Conservation (phyloP, 495 filamentous ascomycete genomes). For the Copromyces sp. region DNA sequence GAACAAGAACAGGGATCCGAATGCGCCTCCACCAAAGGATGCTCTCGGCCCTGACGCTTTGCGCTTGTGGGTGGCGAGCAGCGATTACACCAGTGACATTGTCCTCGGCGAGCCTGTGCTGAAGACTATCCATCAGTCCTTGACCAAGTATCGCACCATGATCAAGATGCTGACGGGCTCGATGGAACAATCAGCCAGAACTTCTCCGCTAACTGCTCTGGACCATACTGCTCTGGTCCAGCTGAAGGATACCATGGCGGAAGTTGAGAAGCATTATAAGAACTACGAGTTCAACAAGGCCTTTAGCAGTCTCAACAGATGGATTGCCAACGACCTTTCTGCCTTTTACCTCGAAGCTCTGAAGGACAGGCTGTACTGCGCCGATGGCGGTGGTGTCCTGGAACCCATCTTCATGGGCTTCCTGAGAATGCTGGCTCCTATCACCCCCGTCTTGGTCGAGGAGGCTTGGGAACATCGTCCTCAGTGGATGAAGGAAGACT, state of each 20-base stretch:
- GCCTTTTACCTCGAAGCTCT: conserved; percentile 87
- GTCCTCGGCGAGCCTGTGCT: conserved; percentile 66
- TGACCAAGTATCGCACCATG: conserved; percentile 79
- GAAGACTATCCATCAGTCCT: conserved; percentile 55
- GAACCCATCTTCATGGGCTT: conserved; percentile 60
- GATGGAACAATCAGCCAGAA: conserved; percentile 48
- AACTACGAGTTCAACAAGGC: conserved; percentile 78
- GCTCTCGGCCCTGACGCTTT: conserved; percentile 69
- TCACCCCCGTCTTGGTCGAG: conserved; percentile 76
- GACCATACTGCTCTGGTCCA: conserved; percentile 74
- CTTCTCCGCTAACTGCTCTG: conserved; percentile 37
- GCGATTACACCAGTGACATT: conserved; percentile 85
- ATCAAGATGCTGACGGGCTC: conserved; percentile 83
- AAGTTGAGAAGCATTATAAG: conserved; percentile 51
- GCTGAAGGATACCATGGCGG: conserved; percentile 48
- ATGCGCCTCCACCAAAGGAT: conserved; percentile 18
- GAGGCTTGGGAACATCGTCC: conserved; percentile 79
- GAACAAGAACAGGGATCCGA: conserved; percentile 18
- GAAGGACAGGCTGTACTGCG: conserved; percentile 86
- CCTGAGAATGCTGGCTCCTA: conserved; percentile 64
- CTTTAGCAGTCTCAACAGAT: conserved; percentile 59
- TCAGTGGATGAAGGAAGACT: conserved; percentile 43
- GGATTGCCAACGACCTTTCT: conserved; percentile 73
- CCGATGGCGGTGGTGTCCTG: conserved; percentile 55
- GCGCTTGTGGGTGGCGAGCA: conserved; percentile 84